Evolutionary conservation across 2,329 filamentous ascomycete genomes (phyloP).

Genomic region (Lojkania enalia): DNA sequence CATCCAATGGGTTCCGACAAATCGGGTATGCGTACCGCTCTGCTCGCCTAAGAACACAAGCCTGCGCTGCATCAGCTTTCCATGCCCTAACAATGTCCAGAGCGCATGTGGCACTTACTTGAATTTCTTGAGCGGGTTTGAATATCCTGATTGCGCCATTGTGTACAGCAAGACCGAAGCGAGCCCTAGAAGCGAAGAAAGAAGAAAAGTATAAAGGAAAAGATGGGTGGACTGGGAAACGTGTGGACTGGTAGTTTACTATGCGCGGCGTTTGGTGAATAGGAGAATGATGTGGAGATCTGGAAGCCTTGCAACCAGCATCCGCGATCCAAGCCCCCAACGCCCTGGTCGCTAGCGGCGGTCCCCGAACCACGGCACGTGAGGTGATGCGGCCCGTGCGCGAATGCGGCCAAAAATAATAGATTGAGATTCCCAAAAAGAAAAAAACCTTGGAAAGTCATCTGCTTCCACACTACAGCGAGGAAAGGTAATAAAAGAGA

Average conservation of each 20-base stretch:
- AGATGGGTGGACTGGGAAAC: constrained; percentile 12
- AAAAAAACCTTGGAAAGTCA: no score
- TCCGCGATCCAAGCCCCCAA: background rate
- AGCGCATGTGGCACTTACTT: constrained; percentile 64
- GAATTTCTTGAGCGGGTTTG: constrained; percentile 99
- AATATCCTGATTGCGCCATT: constrained; percentile 88
- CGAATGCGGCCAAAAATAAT: background rate
- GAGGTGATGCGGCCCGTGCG: constrained; percentile 1
- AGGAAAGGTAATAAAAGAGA: no score
- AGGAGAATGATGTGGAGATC: constrained; percentile 21
- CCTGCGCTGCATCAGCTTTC: constrained; percentile 56
- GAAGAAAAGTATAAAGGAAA: constrained; percentile 9
- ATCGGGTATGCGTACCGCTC: constrained; percentile 70
- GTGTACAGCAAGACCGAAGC: constrained; percentile 38
- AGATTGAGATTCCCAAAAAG: background rate
- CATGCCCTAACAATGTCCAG: constrained; percentile 3
- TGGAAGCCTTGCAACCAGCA: constrained; percentile 18
- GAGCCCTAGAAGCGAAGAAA: constrained; percentile 9
- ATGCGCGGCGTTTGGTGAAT: constrained; percentile 14
- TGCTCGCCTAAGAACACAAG: constrained; percentile 98
- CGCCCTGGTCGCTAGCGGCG: constrained; percentile 3
- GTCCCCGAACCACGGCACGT: constrained; percentile 7
- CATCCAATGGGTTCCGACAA: no score
- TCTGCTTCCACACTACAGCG: no score
- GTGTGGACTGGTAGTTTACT: constrained; percentile 16